Evolutionary conservation across 83 land plant species (phyloP).

Genomic region (Picea abies): DNA sequence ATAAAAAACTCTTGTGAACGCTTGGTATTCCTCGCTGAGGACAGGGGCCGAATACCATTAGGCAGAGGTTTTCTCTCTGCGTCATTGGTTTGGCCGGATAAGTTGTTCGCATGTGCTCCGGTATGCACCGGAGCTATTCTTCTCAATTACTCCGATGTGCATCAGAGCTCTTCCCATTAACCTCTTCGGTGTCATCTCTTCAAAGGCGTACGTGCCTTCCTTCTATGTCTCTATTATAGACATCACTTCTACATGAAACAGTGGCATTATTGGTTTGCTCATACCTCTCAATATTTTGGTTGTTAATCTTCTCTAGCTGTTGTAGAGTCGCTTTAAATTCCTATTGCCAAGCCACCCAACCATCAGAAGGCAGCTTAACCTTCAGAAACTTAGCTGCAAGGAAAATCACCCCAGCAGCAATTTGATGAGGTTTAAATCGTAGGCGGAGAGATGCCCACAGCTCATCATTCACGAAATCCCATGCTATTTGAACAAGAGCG

Average conservation of each 20-base stretch:
- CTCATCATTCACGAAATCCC: constrained; percentile 83
- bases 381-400: constrained; percentile 37
- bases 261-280: constrained; percentile 51
- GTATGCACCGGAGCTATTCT: no score
- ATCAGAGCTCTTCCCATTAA: no score
- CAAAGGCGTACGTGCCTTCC: no score
- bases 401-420: constrained; percentile 43
- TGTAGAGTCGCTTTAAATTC: constrained; percentile 43
- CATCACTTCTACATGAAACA: constrained; percentile 33
- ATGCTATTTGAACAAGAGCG: constrained; percentile 69
- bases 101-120: no score
- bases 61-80: no score
- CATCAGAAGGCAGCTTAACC: constrained; percentile 41
- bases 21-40: no score
- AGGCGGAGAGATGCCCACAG: constrained; percentile 47
- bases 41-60: no score
- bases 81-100: no score
- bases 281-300: constrained; percentile 69
- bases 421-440: constrained; percentile 40
- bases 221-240: no score
- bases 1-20: no score
- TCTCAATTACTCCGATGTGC: no score
- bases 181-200: no score
- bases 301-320: constrained; percentile 59
- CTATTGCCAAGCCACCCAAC: constrained; percentile 42